phyloP scores from a whole-genome alignment of 352 stramenopile genomes.

The Pythium graminicola region DNA sequence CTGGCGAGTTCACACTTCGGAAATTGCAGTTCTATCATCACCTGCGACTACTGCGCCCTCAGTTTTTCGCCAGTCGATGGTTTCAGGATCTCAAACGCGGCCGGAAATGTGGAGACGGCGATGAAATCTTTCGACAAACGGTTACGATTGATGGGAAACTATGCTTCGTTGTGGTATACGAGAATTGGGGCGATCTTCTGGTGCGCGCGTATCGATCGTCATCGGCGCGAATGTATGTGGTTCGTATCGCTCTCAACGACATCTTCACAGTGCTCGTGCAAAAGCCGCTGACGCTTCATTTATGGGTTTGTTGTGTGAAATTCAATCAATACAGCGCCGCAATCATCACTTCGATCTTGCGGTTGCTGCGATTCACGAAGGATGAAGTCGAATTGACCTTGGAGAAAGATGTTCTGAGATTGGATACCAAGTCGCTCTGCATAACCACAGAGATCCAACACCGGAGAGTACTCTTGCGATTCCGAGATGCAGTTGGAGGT shows the following conservation, averaged over 20 bases:
- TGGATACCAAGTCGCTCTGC: background rate
- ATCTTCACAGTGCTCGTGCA: constrained; percentile 30
- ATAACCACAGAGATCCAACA: constrained; percentile 29
- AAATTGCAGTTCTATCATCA: constrained; percentile 70
- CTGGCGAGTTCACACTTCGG: constrained; percentile 51
- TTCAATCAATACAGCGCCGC: constrained; percentile 52
- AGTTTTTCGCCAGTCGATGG: constrained; percentile 50
- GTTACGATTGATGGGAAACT: constrained; percentile 36
- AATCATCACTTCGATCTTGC: constrained; percentile 41
- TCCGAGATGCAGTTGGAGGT: constrained; percentile 29
- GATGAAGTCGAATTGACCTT: background rate
- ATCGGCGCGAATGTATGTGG: constrained; percentile 26
- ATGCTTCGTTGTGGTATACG: constrained; percentile 51
- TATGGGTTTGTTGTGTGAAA: constrained; percentile 66
- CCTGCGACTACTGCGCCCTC: constrained; percentile 39
- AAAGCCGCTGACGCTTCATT: constrained; percentile 40
- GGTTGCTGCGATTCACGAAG: constrained; percentile 12
- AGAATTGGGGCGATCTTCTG: constrained; percentile 75
- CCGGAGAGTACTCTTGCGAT: constrained; percentile 40
- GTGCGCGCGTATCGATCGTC: constrained; percentile 48
- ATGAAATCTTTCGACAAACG: constrained; percentile 63
- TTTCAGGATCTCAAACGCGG: constrained; percentile 49
- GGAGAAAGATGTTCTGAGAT: too few species aligned
- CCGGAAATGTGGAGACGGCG: constrained; percentile 58
- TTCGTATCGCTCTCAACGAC: constrained; percentile 29